Evolutionary conservation across 257 asterid species (phyloP).

Genomic region (Phtheirospermum japonicum): DNA sequence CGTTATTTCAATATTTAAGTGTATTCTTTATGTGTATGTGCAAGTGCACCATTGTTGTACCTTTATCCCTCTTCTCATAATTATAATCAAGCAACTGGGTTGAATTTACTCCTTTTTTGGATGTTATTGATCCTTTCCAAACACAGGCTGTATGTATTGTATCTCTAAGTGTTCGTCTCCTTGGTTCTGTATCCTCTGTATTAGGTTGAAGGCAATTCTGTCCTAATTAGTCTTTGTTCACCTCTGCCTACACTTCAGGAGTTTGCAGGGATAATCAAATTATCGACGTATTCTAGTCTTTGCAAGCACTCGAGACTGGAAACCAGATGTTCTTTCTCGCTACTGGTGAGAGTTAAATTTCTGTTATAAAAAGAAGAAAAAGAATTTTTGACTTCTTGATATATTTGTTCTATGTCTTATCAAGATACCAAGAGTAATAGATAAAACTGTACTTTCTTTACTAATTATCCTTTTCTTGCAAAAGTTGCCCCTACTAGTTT

Average conservation of each 20-base stretch:
- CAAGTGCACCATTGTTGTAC: too few relatives aligned
- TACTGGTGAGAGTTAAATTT: constrained; percentile 63
- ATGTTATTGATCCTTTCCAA: background rate
- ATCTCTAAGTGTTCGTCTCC: too few relatives aligned
- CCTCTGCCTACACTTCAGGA: constrained; percentile 71
- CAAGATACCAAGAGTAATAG: background rate
- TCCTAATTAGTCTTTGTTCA: constrained; percentile 15
- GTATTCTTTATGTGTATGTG: background rate
- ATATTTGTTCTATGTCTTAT: background rate
- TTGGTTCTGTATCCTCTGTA: background rate
- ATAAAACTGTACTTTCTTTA: background rate
- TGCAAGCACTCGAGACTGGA: constrained; percentile 97
- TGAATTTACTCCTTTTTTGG: background rate
- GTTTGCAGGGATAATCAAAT: constrained; percentile 90
- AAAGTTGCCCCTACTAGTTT: too few relatives aligned
- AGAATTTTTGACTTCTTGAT: constrained; percentile 15
- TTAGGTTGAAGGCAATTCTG: background rate
- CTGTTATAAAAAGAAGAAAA: background rate
- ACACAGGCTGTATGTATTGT: background rate
- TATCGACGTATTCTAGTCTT: constrained; percentile 89
- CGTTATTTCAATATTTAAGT: background rate
- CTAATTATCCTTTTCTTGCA: background rate
- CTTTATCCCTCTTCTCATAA: too few relatives aligned
- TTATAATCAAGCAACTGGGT: too few relatives aligned
- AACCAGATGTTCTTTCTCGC: constrained; percentile 80